A percentile compares a stretch with the other conserved stretches of the same genome.
These are phyloP conservation scores for Pyrus bretschneideri DNA, from an alignment of 306 rosid species.

Conservation along the genomic window DNA sequence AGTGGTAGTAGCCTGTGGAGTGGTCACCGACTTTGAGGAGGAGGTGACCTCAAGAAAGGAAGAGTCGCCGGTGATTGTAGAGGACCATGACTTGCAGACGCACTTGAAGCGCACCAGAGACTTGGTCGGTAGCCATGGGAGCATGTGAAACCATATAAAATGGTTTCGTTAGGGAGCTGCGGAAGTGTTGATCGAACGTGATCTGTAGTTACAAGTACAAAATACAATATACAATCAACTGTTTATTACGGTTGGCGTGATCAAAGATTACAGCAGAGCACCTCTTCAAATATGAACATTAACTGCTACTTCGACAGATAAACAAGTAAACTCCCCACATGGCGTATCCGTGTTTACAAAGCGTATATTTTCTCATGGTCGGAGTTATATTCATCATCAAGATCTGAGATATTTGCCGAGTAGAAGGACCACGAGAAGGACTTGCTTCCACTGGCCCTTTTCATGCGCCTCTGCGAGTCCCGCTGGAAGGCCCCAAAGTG, in stretches of 20 bases:
- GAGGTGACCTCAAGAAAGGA: too few relatives aligned
- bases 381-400: conserved; percentile 71
- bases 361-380: conserved; percentile 82
- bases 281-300: neutral
- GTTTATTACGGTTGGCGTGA: neutral
- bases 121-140: too few relatives aligned
- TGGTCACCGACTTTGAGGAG: too few relatives aligned
- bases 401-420: conserved; percentile 77
- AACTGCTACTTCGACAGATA: neutral
- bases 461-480: conserved; percentile 84
- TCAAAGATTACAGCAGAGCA: neutral
- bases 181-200: too few relatives aligned
- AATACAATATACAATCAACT: neutral
- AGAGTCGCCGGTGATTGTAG: too few relatives aligned
- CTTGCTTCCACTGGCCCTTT: conserved; percentile 70
- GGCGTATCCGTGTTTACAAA: conserved; percentile 23
- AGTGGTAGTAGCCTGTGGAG: too few relatives aligned
- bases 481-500: conserved; percentile 54
- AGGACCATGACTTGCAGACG: too few relatives aligned
- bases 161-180: too few relatives aligned
- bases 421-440: conserved; percentile 80
- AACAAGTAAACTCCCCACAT: neutral
- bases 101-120: too few relatives aligned
- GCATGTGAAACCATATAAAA: too few relatives aligned
- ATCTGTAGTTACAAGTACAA: neutral